Base-by-base conservation (phyloP, 495 filamentous ascomycete species). In the Neurospora sp. region DNA sequence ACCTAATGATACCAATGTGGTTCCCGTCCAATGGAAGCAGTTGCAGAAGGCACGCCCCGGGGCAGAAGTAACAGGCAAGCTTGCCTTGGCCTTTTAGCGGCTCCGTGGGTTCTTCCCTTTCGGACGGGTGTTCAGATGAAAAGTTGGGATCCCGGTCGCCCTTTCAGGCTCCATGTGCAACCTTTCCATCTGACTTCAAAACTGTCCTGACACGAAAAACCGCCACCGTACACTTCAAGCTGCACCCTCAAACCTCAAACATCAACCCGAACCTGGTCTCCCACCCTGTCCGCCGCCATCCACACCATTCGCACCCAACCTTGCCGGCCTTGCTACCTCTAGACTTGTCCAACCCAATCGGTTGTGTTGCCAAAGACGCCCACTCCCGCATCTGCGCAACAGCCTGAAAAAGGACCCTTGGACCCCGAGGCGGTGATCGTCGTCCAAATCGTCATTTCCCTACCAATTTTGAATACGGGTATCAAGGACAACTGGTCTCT, bases 401-500 rank as follows among this genome's bases (percentile, higher is more conserved):
- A 65, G 53, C 53, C 53, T 65, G 53, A 65, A 65, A 65, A 65
- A 65, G 27, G 53, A 65, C 53, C 53, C 53, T 65, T 65, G 53
- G 53, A 65, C 27, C 72, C 69, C 71, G 71, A 70, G 70, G 73
- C 71, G 68, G 76, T 69, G 73, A 79, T 76, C 76, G 69, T 75
- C 77, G 70, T 69, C 18, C 68, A 69, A 73, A 69, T 69, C 69
- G 68, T 70, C 70, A 65, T 70, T 72, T 77, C 59, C 31, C 73
- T 72, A 31, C 75, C 71, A 35, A 20, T 73, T 73, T 70, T 68
- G 76, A 70, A 71, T 71, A 48, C 72, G 69, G 71, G 40, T 45
- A 74, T 72, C 48, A 71, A 76, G 73, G 70, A 73, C 79, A 80
- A 73, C 76, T 45, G 74, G 69, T 37, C 70, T 69, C 40, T 65